Evolutionary conservation across 2,329 filamentous ascomycete species (phyloP), one percentile per base, ranked within the genome.

Genomic region (Paracoccidioides brasiliensis): DNA sequence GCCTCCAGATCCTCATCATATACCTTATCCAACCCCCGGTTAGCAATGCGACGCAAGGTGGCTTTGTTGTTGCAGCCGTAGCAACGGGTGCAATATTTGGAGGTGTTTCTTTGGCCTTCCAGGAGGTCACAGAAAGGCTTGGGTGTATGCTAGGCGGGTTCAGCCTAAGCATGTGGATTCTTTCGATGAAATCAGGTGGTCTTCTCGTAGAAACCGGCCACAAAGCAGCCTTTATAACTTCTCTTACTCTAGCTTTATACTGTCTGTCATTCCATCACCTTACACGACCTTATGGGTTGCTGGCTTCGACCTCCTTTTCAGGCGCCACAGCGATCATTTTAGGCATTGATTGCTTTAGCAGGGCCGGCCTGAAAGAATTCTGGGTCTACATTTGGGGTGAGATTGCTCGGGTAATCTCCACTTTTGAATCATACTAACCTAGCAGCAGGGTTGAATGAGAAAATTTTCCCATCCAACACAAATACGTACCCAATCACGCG

Each of bases 321-420:
- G 91, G 91, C 6, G 85, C 89, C 3, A 95, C 89, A 0, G 81
- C 81, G 3, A 77, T 85, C 0, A 80, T 95, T 12, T 71, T 97
- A 2, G 91, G 91, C 2, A 86, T 97, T 56, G 91, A 97, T 68
- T 95, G 89, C 69, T 94, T 91, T 64, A 91, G 84, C 64, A 78
- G 83, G 59, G 89, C 90, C n/a, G 91, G 91, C 0, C 74, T 95
- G 63, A 96, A 95, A 69, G 91, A 97, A 68, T 96, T 96, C 62
- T 97, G 91, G 91, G 79, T 88, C 5, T 97, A 94, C 67, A 78
- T 95, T 41, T 97, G 91, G 91, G 75, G 79, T 81, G 67, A 69
- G 78, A 57, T 15, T 30, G 38, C 51, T 22, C 33, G 32, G 32
- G 50, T 54, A 58, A 22, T 55, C 57, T 45, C 22, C 59, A 65